Evolutionary conservation across 1,139 yeast genomes (phyloP), one percentile per base, ranked within the genome.

Genomic region (Blastobotrys buckinghamii): DNA sequence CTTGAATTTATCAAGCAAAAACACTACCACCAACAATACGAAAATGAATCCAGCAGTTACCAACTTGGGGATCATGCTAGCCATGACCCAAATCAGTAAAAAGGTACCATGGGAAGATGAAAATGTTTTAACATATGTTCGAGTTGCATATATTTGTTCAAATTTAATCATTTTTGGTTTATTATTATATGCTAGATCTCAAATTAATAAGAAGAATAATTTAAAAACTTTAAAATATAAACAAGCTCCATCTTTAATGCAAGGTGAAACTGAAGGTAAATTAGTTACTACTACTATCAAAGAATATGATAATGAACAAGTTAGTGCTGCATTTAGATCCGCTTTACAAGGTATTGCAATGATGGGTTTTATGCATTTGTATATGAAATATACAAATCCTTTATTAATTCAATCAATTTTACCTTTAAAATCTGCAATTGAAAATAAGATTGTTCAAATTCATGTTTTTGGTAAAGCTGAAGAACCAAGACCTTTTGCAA

Each of bases 361-460:
- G 97, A 90, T 94, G 94, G 96, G 84, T 32, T 86, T 92, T 81
- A 90, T 92, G 97, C 98, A 92, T 72, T 63, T 92, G 55, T 92
- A 92, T 81, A 83, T 94, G 95, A 86, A 89, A 73, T 94, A 88
- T 78, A 88, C 97, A 69, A 90, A 92, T 74, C 99, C 98, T 53
- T 80, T 92, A 69, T 81, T 94, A 60, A 86, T 92, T 88, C 98
- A 92, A 75, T 82, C 92, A 54, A 78, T 94, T 61, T 80, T 95
- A 49, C 92, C 97, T 47, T 74, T 94, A 62, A 92, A 92, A 78
- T 73, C 84, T 59, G 96, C 96, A 47, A 73, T 89, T 55, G 98
- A 94, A 74, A 75, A 87, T 62, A 90, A 90, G 73, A 83, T 89
- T 62, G 96, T 90, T 62, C 83, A 87, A 76, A 87, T 94, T 68